Evolutionary conservation across 352 stramenopile genomes (phyloP).

Genomic region (Pythium vanterpoolii): DNA sequence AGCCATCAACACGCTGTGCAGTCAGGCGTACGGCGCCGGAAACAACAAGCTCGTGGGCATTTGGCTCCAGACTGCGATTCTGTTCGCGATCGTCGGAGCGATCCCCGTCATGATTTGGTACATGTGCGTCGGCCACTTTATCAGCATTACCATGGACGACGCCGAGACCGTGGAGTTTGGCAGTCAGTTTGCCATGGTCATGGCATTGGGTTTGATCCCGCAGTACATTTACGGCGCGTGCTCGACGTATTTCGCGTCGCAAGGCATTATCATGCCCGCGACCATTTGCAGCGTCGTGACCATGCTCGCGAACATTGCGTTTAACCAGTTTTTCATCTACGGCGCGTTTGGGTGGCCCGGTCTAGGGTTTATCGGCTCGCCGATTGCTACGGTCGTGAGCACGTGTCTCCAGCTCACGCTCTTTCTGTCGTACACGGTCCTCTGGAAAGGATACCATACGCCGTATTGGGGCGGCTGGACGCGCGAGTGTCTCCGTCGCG

Average conservation of each 20-base stretch:
- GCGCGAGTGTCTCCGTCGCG: constrained; percentile 31
- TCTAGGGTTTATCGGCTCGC: constrained; percentile 39
- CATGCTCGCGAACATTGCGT: constrained; percentile 36
- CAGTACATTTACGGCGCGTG: constrained; percentile 43
- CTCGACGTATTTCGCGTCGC: constrained; percentile 39
- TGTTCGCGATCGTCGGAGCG: constrained; percentile 30
- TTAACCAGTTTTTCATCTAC: constrained; percentile 48
- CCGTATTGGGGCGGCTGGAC: constrained; percentile 50
- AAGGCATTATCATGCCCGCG: constrained; percentile 43
- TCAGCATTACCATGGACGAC: constrained; percentile 43
- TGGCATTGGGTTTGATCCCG: constrained; percentile 35
- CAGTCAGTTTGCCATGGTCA: constrained; percentile 35
- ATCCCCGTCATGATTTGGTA: constrained; percentile 50
- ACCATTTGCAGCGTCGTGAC: constrained; percentile 38
- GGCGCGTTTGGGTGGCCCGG: constrained; percentile 31
- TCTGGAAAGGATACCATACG: constrained; percentile 47
- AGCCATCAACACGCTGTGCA: constrained; percentile 48
- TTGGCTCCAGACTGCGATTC: constrained; percentile 49
- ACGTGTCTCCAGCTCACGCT: constrained; percentile 44
- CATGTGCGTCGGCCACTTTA: constrained; percentile 39
- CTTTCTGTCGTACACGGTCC: constrained; percentile 44
- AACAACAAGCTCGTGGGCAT: constrained; percentile 48
- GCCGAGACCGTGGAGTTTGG: constrained; percentile 34
- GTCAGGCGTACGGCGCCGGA: constrained; percentile 47
- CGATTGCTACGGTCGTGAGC: constrained; percentile 42